Evolutionary conservation across 345 rosid species (phyloP).

Genomic region (Gossypium rotundifolium): DNA sequence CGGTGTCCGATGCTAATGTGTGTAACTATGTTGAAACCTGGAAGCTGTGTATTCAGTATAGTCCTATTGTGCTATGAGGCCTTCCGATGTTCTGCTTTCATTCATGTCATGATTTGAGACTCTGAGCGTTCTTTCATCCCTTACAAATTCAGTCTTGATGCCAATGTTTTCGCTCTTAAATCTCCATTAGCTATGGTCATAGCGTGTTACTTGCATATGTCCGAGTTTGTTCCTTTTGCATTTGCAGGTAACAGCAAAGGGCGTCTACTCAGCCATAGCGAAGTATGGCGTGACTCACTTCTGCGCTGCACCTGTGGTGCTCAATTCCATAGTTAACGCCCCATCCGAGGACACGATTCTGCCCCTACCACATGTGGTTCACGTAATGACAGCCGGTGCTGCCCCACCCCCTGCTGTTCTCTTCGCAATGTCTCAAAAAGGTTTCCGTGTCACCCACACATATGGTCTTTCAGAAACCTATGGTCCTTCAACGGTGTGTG

Average conservation of each 20-base stretch:
- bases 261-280: conserved; percentile 71
- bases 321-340: conserved; percentile 72
- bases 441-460: conserved; percentile 76
- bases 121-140: neutral
- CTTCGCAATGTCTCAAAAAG: conserved; percentile 60
- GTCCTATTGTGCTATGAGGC: neutral
- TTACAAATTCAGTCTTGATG: neutral
- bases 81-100: neutral
- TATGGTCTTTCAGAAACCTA: conserved; percentile 91
- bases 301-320: conserved; percentile 90
- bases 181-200: neutral
- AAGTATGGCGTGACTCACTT: conserved; percentile 69
- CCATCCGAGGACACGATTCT: conserved; percentile 62
- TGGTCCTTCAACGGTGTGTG: conserved; percentile 86
- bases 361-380: conserved; percentile 71
- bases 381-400: conserved; percentile 88
- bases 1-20: neutral
- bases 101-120: neutral
- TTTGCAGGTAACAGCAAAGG: conserved; percentile 73
- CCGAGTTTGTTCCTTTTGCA: neutral
- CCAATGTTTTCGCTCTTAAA: neutral
- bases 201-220: neutral
- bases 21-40: neutral
- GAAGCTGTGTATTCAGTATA: neutral
- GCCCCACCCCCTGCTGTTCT: conserved; percentile 83